Evolutionary conservation across 2,329 filamentous ascomycete genomes (phyloP).

Genomic region (Alternaria incomplexa): DNA sequence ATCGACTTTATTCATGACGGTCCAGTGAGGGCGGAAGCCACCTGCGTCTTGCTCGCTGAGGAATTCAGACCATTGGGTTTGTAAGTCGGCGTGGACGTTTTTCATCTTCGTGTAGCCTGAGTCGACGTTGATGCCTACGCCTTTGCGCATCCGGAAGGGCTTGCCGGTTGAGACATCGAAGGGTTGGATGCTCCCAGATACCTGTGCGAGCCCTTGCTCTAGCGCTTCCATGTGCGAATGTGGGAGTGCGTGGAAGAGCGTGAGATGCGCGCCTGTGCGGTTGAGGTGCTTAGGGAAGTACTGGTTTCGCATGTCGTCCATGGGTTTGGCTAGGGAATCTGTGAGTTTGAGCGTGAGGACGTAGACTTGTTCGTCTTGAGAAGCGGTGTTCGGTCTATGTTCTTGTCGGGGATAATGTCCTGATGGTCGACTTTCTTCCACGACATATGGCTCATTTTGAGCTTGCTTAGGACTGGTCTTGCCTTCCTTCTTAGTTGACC

Average conservation of each 20-base stretch:
- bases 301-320: constrained; percentile 48
- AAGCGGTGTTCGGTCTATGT: constrained; percentile 41
- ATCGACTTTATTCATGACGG: constrained; percentile 56
- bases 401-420: constrained; percentile 16
- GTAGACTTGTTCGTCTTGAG: constrained; percentile 47
- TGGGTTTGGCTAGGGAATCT: constrained; percentile 44
- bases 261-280: constrained; percentile 52
- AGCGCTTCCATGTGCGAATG: constrained; percentile 47
- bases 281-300: constrained; percentile 54
- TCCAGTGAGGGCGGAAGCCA: constrained; percentile 52
- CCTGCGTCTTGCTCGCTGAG: constrained; percentile 53
- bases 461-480: neutral
- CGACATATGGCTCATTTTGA: constrained; percentile 6
- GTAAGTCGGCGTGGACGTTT: constrained; percentile 45
- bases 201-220: constrained; percentile 38
- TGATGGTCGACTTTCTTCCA: constrained; percentile 9
- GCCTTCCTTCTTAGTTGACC: constrained; percentile 14
- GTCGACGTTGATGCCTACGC: constrained; percentile 48
- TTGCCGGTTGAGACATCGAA: constrained; percentile 49
- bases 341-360: constrained; percentile 53
- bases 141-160: constrained; percentile 51
- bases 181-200: constrained; percentile 36
- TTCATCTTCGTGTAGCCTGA: constrained; percentile 42
- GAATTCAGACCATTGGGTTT: constrained; percentile 45
- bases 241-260: constrained; percentile 55